Evolutionary conservation across 371 early-diverging fungal species (phyloP), one percentile per base, ranked within the genome.

Genomic region (Blyttiomyces sp.): DNA sequence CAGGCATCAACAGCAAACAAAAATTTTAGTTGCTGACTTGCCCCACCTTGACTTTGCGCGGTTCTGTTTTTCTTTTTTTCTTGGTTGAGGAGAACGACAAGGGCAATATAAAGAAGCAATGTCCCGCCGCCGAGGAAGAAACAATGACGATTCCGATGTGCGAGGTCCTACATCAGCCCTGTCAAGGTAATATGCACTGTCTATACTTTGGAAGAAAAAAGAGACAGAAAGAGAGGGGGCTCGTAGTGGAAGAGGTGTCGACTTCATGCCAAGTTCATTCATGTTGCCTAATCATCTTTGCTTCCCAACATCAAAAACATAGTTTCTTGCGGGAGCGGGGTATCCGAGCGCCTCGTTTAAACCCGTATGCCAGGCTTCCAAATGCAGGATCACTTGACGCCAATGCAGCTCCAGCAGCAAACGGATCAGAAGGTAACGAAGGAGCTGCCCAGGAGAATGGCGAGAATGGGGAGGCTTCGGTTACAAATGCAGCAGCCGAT

Each of bases 311-410:
- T 7, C 24, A 43, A 45, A 32, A n/a, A 4, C 23, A 19, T 31
- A 85, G 84, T 43, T 88, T 88, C 49, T 63, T 89, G 33, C 74
- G 87, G 72, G 89, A 89, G 65, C 79, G 84, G 55, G 87, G 87
- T 23, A 89, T 89, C 72, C 61, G 71, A 42, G 80, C 86, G 28
- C 79, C 75, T 34, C 80, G 83, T 54, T 63, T 57, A 17, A 54
- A 63, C 50, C 65, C 61, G 19, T 68, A 67, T 61, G 59, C 51
- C 9, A 36, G 68, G 3, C 49, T 57, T 19, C 48, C 54, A 16
- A 53, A 54, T 4, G 50, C 19, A 23, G 44, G 17, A 23, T 51
- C 49, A n/a, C n/a, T n/a, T n/a, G n/a, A n/a, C n/a, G n/a, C n/a
- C n/a, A n/a, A n/a, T n/a, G n/a, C n/a, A 27, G 36, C 31, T 19